phyloP scores from a whole-genome alignment of 495 filamentous ascomycete species.

The Recurvomyces mirabilis region DNA sequence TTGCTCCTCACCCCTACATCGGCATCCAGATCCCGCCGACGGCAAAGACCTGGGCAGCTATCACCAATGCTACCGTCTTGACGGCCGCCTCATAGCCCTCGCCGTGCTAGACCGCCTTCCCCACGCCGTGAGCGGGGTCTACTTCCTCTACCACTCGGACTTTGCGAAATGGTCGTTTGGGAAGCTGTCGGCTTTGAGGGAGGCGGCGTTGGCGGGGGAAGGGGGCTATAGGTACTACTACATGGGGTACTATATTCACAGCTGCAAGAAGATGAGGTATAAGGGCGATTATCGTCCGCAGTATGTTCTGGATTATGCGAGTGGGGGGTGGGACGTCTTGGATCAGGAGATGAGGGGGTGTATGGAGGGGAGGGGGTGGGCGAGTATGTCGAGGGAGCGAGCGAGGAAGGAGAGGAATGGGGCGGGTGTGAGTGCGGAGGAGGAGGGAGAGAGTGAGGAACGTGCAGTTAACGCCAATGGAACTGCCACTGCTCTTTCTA shows the following conservation, averaged over 20 bases:
- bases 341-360: constrained; percentile 52
- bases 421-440: background rate
- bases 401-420: background rate
- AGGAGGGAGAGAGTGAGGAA: background rate
- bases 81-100: constrained; percentile 78
- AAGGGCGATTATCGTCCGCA: constrained; percentile 80
- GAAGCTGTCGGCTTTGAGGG: constrained; percentile 76
- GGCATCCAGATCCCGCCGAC: constrained; percentile 32
- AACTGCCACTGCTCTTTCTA: no score
- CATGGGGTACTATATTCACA: constrained; percentile 68
- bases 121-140: constrained; percentile 80
- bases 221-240: constrained; percentile 63
- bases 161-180: constrained; percentile 71
- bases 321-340: constrained; percentile 61
- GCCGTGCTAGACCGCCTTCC: constrained; percentile 83
- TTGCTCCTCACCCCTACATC: constrained; percentile 63
- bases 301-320: constrained; percentile 71
- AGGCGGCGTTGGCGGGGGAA: constrained; percentile 70
- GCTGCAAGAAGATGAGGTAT: constrained; percentile 73
- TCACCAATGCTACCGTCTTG: constrained; percentile 89
- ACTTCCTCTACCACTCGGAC: constrained; percentile 81
- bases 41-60: constrained; percentile 65
- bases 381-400: constrained; percentile 50
- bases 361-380: constrained; percentile 56
- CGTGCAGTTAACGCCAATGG: background rate